A percentile compares a stretch with the other conserved stretches of the same genome.
phyloP scores from a whole-genome alignment of 1,284 basidiomycete species.

The Trametes hirsuta region DNA sequence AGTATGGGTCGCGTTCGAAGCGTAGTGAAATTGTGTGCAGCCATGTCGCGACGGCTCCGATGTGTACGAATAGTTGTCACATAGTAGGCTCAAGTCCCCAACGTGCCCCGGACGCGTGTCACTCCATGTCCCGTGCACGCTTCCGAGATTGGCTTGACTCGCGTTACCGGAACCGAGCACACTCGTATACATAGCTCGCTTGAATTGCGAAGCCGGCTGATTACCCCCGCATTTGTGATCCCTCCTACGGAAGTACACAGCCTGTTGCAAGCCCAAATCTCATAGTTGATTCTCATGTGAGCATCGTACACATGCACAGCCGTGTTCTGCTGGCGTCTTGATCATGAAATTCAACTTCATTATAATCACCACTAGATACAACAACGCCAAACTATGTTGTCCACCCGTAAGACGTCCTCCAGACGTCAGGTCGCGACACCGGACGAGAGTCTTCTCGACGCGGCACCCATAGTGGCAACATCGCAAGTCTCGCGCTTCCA shows the following conservation, averaged over 20 bases:
- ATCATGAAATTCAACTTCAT: not conserved
- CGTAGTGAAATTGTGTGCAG: too few species aligned
- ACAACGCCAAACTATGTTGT: not conserved
- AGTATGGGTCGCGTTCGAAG: too few species aligned
- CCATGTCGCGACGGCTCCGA: too few species aligned
- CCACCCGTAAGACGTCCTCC: not conserved
- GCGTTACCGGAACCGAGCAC: constrained; percentile 2
- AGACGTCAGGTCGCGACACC: constrained; percentile 1
- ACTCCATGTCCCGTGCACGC: too few species aligned
- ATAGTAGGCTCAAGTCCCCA: too few species aligned
- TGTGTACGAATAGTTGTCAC: too few species aligned
- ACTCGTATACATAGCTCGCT: not conserved
- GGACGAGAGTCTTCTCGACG: not conserved
- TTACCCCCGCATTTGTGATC: too few species aligned
- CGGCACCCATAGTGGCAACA: constrained; percentile 29
- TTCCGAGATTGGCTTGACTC: not conserved
- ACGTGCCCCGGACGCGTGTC: too few species aligned
- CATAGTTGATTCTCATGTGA: too few species aligned
- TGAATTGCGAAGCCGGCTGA: not conserved
- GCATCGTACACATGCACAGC: too few species aligned
- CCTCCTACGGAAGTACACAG: too few species aligned
- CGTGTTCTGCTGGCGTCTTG: not conserved
- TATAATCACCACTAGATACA: not conserved
- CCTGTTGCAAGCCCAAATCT: too few species aligned
- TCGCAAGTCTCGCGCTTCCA: constrained; percentile 49